Percentiles rank a stretch among this genome's conserved stretches.
Evolutionary conservation across 108 stramenopile genomes (phyloP).

Genomic region (Stephanodiscus minutulus): DNA sequence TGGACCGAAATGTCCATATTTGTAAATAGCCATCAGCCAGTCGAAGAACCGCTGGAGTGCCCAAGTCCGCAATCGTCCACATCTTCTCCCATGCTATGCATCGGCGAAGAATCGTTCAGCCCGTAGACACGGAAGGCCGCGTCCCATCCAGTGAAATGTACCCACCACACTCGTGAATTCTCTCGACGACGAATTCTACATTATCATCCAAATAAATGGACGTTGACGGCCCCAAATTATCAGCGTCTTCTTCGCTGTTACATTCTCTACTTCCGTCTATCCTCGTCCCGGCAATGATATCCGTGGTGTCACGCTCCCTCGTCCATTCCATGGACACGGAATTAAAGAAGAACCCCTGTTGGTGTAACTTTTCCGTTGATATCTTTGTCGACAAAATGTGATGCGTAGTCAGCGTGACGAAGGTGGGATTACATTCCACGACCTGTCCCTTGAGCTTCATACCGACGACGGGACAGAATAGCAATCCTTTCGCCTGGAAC

Average conservation of each 20-base stretch:
- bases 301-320: constrained; percentile 33
- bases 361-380: constrained; percentile 44
- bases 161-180: constrained; percentile 50
- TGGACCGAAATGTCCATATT: neutral
- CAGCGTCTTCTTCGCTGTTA: constrained; percentile 18
- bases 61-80: neutral
- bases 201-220: constrained; percentile 52
- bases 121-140: constrained; percentile 41
- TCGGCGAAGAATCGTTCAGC: neutral
- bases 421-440: constrained; percentile 46
- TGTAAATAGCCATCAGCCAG: neutral
- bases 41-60: too few species aligned
- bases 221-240: constrained; percentile 43
- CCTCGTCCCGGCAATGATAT: neutral
- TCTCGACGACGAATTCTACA: constrained; percentile 48
- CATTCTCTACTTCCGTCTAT: neutral
- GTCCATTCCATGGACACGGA: constrained; percentile 39
- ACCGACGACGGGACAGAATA: constrained; percentile 48
- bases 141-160: constrained; percentile 46
- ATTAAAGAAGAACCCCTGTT: constrained; percentile 48
- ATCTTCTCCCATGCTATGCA: neutral
- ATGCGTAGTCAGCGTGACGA: constrained; percentile 45
- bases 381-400: constrained; percentile 51
- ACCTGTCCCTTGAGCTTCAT: constrained; percentile 56
- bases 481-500: constrained; percentile 38